phyloP scores from a whole-genome alignment of 129 eudicot species.

The sunflower (Helianthus annuus) region DNA sequence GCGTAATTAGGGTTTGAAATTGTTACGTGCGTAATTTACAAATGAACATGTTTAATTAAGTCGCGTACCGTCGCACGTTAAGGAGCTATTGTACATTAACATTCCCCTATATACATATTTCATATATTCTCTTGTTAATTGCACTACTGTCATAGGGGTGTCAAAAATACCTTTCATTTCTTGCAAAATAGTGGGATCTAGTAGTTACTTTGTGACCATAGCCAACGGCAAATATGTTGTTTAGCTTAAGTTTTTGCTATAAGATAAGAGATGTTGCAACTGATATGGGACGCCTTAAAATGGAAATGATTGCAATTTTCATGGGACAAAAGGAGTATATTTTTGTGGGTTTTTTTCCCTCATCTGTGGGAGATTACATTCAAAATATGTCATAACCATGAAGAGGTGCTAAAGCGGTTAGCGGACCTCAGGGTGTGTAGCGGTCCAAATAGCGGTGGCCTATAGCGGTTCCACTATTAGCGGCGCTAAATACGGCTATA shows the following conservation, averaged over 20 bases:
- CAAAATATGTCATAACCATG: neutral
- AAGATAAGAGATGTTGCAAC: neutral
- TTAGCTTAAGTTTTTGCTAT: neutral
- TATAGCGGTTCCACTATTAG: too few species aligned
- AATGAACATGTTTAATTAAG: too few species aligned
- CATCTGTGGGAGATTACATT: neutral
- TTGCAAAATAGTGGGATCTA: constrained; percentile 10
- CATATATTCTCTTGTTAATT: neutral
- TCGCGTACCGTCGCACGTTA: neutral
- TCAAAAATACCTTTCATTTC: constrained; percentile 10
- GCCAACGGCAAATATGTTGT: constrained; percentile 4
- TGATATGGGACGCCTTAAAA: constrained; percentile 1
- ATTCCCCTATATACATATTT: neutral
- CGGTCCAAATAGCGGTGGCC: too few species aligned
- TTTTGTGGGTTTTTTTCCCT: neutral
- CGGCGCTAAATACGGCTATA: too few species aligned
- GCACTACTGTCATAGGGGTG: neutral
- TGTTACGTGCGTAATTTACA: too few species aligned
- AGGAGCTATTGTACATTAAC: neutral
- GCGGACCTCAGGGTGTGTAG: too few species aligned
- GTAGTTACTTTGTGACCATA: constrained; percentile 8
- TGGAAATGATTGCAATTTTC: constrained; percentile 7
- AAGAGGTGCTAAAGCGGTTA: too few species aligned
- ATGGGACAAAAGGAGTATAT: neutral
- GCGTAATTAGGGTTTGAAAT: too few species aligned